Conservation (phyloP, 164 flowering plant species). For the Magnolia kwangsiensis region DNA sequence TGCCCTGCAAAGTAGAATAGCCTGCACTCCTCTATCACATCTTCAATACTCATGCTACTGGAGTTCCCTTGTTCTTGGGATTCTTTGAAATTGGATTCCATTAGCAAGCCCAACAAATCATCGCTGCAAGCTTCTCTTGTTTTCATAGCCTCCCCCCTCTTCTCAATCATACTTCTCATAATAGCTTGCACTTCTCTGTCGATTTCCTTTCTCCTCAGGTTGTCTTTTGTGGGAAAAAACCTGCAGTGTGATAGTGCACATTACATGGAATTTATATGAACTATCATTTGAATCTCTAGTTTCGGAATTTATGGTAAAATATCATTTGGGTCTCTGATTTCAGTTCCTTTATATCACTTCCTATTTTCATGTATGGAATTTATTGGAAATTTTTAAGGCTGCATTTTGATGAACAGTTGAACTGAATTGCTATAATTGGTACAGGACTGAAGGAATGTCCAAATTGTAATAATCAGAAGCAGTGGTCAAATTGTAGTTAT, state of each 20-base stretch:
- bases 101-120: slow-evolving; percentile 1
- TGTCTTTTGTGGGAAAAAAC: neutral
- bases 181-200: neutral
- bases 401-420: neutral
- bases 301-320: no score
- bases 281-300: no score
- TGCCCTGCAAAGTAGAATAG: slow-evolving; percentile 46
- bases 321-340: no score
- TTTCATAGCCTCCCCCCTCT: slow-evolving; percentile 1
- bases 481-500: no score
- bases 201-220: neutral
- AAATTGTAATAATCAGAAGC: no score
- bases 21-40: slow-evolving; percentile 50
- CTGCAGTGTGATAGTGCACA: neutral
- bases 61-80: neutral
- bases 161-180: neutral
- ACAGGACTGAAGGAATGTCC: no score
- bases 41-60: slow-evolving; percentile 33
- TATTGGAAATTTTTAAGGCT: neutral
- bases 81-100: slow-evolving; percentile 1
- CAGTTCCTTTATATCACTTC: no score
- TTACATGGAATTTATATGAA: no score
- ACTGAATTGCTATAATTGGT: no score
- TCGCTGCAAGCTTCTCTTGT: neutral
- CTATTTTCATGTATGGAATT: no score